Evolutionary conservation across 345 rosid genomes (phyloP).

Genomic region (Firmiana major): DNA sequence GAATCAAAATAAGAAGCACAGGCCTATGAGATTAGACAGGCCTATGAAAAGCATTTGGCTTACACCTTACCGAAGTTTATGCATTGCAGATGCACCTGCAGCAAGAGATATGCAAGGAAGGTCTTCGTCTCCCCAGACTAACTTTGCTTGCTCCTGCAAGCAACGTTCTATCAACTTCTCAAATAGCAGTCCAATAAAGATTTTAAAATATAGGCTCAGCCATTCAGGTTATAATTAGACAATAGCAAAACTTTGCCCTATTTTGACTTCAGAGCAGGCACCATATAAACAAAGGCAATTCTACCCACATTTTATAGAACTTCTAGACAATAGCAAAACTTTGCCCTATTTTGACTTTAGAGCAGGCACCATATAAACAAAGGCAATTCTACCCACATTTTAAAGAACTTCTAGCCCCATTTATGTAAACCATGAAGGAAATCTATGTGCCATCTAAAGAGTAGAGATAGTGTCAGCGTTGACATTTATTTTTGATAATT

Average conservation of each 20-base stretch:
- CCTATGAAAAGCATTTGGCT: neutral
- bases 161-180: slow-evolving; percentile 1
- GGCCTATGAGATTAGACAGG: neutral
- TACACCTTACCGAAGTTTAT: slow-evolving; percentile 71
- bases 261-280: neutral
- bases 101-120: slow-evolving; percentile 73
- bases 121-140: slow-evolving; percentile 68
- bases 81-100: slow-evolving; percentile 85
- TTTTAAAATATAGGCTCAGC: neutral
- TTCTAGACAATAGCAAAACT: neutral
- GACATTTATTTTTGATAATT: neutral
- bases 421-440: neutral
- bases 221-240: neutral
- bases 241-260: neutral
- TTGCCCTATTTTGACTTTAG: neutral
- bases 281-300: neutral
- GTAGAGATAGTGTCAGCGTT: neutral
- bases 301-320: neutral
- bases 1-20: slow-evolving; percentile 1
- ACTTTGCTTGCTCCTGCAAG: slow-evolving; percentile 68
- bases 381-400: neutral
- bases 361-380: neutral
- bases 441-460: neutral
- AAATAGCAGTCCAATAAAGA: neutral
- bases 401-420: neutral